phyloP scores from a whole-genome alignment of 305 asterid genomes.

The Nicotiana rustica region DNA sequence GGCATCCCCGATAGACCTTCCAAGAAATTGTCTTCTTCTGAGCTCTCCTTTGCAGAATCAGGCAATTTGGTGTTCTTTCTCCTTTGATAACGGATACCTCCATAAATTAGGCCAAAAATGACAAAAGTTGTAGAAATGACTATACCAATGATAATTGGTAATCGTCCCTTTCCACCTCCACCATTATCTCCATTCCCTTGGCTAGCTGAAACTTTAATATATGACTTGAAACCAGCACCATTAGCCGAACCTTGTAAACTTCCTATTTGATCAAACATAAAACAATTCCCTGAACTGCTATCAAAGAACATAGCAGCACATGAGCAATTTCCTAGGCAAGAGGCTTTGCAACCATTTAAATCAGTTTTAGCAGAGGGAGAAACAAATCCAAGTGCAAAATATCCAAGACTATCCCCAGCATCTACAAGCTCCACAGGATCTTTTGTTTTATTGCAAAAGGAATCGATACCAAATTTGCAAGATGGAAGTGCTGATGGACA shows the following conservation, averaged over 20 bases:
- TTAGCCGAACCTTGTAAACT: conserved; percentile 58
- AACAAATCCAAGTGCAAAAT: conserved; percentile 64
- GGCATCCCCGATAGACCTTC: conserved; percentile 88
- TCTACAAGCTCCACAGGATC: conserved; percentile 56
- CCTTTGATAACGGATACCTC: conserved; percentile 47
- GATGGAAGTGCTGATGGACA: conserved; percentile 72
- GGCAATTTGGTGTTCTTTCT: conserved; percentile 56
- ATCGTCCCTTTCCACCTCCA: conserved; percentile 43
- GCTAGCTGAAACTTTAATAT: conserved; percentile 59
- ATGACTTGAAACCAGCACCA: conserved; percentile 56
- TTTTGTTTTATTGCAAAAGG: conserved; percentile 54
- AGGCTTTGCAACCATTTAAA: conserved; percentile 67
- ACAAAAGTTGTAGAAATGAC: conserved; percentile 58
- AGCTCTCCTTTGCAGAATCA: conserved; percentile 54
- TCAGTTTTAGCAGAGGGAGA: conserved; percentile 63
- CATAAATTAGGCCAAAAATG: conserved; percentile 53
- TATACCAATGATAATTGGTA: conserved; percentile 53
- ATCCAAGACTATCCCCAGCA: conserved; percentile 67
- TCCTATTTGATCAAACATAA: conserved; percentile 75
- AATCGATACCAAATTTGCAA: conserved; percentile 54
- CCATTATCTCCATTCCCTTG: conserved; percentile 40
- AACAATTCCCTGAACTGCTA: conserved; percentile 68
- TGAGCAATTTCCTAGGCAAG: conserved; percentile 71
- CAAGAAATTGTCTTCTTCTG: conserved; percentile 85
- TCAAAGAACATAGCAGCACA: conserved; percentile 80